Evolutionary conservation across 2,329 filamentous ascomycete species (phyloP), one percentile per base, ranked within the genome.

Genomic region (Cercospora nicotianae): DNA sequence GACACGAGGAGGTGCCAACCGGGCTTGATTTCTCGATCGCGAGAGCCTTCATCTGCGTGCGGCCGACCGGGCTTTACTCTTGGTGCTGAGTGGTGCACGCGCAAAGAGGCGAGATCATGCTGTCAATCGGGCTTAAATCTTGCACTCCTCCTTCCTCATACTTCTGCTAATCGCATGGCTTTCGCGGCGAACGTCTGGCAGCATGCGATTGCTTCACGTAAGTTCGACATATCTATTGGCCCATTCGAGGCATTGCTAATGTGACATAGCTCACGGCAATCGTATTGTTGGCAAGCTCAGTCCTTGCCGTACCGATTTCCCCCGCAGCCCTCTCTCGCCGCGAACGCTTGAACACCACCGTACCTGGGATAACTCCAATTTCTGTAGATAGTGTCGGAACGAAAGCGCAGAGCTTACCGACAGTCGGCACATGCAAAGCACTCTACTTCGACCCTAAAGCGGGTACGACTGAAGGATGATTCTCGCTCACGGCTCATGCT

Each of bases 381-480:
- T 65, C 65, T 63, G 68, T 68, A 70, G 69, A 57, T 65, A 18
- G 5, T 39, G 18, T 33, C 31, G 20, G 26, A 51, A n/a, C 60
- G 10, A 39, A 51, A 16, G 42, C 28, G 26, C 28, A 30, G 18
- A 60, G 42, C 18, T 57, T 55, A 30, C 61, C 62, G 26, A 63
- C 64, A 23, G 53, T 23, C 57, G 62, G 62, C n/a, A 42, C 48
- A 5, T 69, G 69, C 28, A 67, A 63, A 23, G 59, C 59, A 57
- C 57, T 61, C 20, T 65, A 68, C 28, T 81, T 80, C 67, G 77
- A 79, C 48, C 65, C 71, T 7, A 75, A 64, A 58, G 33, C 57
- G 6, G 51, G 62, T 64, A 58, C 30, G 62, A 8, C 12, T 30
- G 18, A 7, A 36, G 10, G 20, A n/a, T 8, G 6, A 20, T 18